These are phyloP conservation scores for Talaromyces sp. DNA, from an alignment of 2,329 filamentous ascomycete genomes.

Conservation along the genomic window DNA sequence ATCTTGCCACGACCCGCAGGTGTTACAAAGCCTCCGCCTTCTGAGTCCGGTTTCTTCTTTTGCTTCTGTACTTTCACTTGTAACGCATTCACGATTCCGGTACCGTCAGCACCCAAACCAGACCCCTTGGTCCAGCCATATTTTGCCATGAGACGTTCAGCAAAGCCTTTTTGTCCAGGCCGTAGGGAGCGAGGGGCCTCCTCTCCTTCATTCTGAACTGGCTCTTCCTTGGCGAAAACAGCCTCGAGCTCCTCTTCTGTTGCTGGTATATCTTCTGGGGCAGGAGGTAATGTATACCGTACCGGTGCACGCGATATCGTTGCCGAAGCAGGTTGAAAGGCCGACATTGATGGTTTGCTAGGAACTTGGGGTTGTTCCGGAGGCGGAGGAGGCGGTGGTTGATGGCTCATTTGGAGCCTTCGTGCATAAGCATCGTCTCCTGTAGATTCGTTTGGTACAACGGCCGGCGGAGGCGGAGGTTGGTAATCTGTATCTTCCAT, in stretches of 20 bases:
- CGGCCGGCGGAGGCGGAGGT: conserved; percentile 41
- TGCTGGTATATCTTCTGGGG: conserved; percentile 51
- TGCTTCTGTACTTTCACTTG: conserved; percentile 81
- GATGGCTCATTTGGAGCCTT: conserved; percentile 55
- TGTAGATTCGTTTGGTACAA: conserved; percentile 56
- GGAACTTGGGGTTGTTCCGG: conserved; percentile 27
- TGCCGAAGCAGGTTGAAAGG: conserved; percentile 43
- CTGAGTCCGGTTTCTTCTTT: conserved; percentile 72
- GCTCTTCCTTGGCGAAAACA: conserved; percentile 39
- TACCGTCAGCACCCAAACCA: conserved; percentile 76
- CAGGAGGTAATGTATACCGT: conserved; percentile 60
- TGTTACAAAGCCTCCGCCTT: conserved; percentile 73
- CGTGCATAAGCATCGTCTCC: conserved; percentile 69
- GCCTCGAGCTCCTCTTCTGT: conserved; percentile 53
- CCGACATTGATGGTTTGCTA: conserved; percentile 37
- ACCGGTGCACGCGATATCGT: conserved; percentile 77
- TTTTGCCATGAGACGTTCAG: conserved; percentile 83
- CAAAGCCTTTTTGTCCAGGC: conserved; percentile 80
- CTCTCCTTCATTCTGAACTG: conserved; percentile 36
- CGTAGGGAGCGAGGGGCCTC: conserved; percentile 57
- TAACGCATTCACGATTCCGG: conserved; percentile 81
- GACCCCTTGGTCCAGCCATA: conserved; percentile 89
- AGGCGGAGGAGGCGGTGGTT: conserved; percentile 29
- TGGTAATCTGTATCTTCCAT: conserved; percentile 17
- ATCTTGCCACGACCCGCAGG: conserved; percentile 73